Conservation (phyloP, 176 grass and related monocot species). For the Themeda triandra region DNA sequence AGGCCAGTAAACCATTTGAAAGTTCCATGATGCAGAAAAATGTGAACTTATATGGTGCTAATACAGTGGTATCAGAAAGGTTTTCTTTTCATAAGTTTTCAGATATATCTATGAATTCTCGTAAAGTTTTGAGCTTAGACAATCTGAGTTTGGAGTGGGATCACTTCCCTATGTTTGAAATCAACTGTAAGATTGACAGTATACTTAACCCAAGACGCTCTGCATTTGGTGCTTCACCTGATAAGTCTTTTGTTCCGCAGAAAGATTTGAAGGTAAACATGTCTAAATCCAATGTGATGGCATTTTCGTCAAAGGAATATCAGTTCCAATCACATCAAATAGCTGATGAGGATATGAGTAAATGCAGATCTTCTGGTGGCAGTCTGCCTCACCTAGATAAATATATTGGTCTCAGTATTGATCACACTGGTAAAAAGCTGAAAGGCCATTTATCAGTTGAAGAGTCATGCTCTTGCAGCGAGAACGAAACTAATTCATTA, state of each 20-base stretch:
- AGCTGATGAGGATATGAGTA: constrained; percentile 28
- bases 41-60: constrained; percentile 38
- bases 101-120: constrained; percentile 36
- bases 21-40: constrained; percentile 51
- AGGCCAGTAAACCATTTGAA: constrained; percentile 33
- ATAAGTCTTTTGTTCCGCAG: constrained; percentile 39
- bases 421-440: constrained; percentile 16
- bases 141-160: constrained; percentile 40
- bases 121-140: constrained; percentile 27
- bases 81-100: constrained; percentile 49
- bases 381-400: constrained; percentile 18
- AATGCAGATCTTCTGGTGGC: constrained; percentile 31
- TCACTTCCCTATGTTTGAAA: constrained; percentile 70
- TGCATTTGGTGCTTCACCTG: constrained; percentile 7
- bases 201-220: constrained; percentile 57
- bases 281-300: constrained; percentile 32
- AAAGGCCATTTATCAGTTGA: constrained; percentile 45
- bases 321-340: constrained; percentile 28
- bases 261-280: constrained; percentile 42
- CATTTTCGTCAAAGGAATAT: constrained; percentile 49
- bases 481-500: constrained; percentile 42
- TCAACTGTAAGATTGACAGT: constrained; percentile 64
- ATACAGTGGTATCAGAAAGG: constrained; percentile 43
- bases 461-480: constrained; percentile 41
- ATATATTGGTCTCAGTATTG: constrained; percentile 39